phyloP scores from a whole-genome alignment of 2,329 filamentous ascomycete species.

The Aspergillus jensenii region DNA sequence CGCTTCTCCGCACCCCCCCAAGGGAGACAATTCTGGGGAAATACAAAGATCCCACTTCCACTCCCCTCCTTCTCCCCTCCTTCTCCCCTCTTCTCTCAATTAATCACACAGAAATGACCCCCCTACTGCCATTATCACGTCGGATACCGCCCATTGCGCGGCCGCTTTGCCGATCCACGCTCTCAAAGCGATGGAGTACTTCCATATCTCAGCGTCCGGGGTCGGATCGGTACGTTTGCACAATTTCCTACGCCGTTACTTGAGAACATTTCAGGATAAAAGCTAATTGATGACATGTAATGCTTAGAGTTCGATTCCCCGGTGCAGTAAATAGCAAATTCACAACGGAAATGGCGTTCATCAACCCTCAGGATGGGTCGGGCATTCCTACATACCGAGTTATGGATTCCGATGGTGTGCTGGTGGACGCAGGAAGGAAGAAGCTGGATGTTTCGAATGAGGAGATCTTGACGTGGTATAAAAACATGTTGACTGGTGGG shows the following conservation, averaged over 20 bases:
- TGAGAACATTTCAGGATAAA: background rate
- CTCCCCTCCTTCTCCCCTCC: background rate
- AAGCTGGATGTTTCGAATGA: constrained; percentile 64
- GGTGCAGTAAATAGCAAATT: constrained; percentile 96
- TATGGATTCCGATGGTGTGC: constrained; percentile 81
- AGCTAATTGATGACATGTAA: constrained; percentile 7
- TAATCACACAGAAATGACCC: constrained; percentile 10
- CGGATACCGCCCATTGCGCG: constrained; percentile 10
- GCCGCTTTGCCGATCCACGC: background rate
- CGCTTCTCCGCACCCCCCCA: constrained; percentile 20
- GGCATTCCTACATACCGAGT: constrained; percentile 90
- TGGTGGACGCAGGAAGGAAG: constrained; percentile 72
- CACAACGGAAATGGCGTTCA: constrained; percentile 75
- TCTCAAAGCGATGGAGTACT: constrained; percentile 47
- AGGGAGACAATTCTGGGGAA: constrained; percentile 2
- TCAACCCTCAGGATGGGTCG: constrained; percentile 67
- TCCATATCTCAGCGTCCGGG: constrained; percentile 59
- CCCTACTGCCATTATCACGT: constrained; percentile 2
- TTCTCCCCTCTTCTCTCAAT: background rate
- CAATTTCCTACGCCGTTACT: background rate
- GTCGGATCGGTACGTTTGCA: constrained; percentile 56
- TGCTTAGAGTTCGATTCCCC: constrained; percentile 67
- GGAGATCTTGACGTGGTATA: constrained; percentile 62
- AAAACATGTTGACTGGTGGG: constrained; percentile 61
- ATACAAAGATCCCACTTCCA: background rate